These are phyloP conservation scores for Miscanthus lutarioriparius DNA, from an alignment of 176 grass and related monocot genomes.

Conservation along the genomic window DNA sequence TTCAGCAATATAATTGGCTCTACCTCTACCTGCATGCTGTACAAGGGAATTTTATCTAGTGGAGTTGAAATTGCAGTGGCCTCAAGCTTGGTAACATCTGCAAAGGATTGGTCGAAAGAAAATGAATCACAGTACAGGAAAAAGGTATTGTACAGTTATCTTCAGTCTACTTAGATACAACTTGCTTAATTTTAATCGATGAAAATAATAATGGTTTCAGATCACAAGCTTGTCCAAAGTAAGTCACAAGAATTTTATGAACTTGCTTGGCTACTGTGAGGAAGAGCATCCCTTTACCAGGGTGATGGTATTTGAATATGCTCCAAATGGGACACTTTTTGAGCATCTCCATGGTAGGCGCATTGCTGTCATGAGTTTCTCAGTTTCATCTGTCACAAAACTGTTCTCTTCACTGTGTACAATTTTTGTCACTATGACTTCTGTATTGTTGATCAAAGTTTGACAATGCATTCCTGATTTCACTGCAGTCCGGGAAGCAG, in stretches of 20 bases:
- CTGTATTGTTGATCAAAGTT: not conserved
- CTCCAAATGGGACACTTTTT: conserved; percentile 87
- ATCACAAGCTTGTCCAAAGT: conserved; percentile 74
- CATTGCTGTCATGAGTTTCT: conserved; percentile 15
- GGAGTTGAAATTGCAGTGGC: conserved; percentile 81
- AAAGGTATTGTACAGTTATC: conserved; percentile 57
- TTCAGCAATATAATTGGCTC: conserved; percentile 87
- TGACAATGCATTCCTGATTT: conserved; percentile 12
- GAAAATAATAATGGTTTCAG: conserved; percentile 44
- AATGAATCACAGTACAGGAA: conserved; percentile 73
- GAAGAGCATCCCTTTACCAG: conserved; percentile 79
- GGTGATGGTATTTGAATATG: conserved; percentile 95
- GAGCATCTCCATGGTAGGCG: conserved; percentile 84
- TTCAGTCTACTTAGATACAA: not conserved
- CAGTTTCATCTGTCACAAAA: not conserved
- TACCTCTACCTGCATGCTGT: conserved; percentile 62
- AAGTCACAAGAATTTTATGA: conserved; percentile 90
- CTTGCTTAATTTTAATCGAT: conserved; percentile 9
- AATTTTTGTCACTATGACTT: conserved; percentile 1
- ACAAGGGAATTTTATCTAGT: conserved; percentile 91
- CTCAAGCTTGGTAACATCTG: conserved; percentile 49
- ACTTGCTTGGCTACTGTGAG: conserved; percentile 88
- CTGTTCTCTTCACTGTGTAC: not conserved
- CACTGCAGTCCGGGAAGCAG: conserved; percentile 66
- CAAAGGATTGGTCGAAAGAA: conserved; percentile 77